Conservation (phyloP, 441 rosid genomes). For the Lepidium campestre region DNA sequence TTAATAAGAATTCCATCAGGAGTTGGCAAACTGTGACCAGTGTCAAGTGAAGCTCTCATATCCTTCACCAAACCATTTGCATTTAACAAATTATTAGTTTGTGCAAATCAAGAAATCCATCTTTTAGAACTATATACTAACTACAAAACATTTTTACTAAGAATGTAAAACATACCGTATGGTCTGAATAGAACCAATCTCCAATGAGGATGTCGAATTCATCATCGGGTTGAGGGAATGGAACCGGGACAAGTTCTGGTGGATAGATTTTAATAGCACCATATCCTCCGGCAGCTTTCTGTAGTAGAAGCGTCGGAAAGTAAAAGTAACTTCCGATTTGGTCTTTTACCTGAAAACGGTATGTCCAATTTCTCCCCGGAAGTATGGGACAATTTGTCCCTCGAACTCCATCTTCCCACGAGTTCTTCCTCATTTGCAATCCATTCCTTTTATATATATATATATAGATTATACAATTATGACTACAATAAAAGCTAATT, state of each 20-base stretch:
- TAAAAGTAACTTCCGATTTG: conserved; percentile 76
- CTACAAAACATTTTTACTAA: neutral
- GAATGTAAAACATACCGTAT: conserved; percentile 30
- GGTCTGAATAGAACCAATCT: conserved; percentile 51
- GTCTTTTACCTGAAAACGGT: conserved; percentile 59
- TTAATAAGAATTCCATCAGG: conserved; percentile 43
- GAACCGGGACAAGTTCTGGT: conserved; percentile 38
- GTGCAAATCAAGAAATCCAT: neutral
- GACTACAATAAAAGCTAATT: neutral
- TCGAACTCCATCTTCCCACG: conserved; percentile 88
- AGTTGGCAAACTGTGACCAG: conserved; percentile 23
- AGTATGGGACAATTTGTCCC: conserved; percentile 79
- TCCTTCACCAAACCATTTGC: conserved; percentile 10
- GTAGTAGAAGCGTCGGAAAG: conserved; percentile 59
- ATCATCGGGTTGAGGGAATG: conserved; percentile 56
- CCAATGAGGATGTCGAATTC: conserved; percentile 75
- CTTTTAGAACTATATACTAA: neutral
- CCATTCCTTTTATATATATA: conserved; percentile 45
- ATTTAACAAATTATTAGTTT: neutral
- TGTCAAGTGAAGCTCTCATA: conserved; percentile 35
- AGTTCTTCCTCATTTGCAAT: conserved; percentile 53
- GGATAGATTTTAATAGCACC: conserved; percentile 57
- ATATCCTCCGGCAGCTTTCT: conserved; percentile 73
- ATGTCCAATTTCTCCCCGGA: conserved; percentile 71
- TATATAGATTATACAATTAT: neutral